Base-by-base conservation (phyloP, 2,329 filamentous ascomycete species). In the Fusarium continuum region DNA sequence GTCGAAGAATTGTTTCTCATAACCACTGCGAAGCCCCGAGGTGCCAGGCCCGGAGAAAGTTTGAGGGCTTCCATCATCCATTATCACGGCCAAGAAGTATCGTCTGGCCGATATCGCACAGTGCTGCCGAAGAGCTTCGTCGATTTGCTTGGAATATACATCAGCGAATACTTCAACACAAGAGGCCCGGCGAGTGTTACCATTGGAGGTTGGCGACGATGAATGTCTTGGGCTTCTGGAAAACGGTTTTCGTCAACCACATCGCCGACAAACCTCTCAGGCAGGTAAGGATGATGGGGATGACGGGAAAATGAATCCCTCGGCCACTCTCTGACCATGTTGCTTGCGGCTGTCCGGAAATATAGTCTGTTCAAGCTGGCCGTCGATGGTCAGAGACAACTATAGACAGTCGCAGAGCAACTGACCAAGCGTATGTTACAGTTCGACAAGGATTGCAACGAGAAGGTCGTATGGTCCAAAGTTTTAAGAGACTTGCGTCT, bases 51-150 rank as follows among this genome's bases (percentile, higher is more conserved):
- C 80, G 4, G 79, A 76, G 50, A 82, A 83, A 4, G 78, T 82
- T 53, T 77, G 76, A 2, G 77, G 68, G 14, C 77, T 75, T 17
- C 81, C 81, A 55, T 83, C 81, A 23, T 84, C 81, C 29, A 78
- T 74, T 34, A 84, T 74, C 3, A 79, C 79, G 10, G 80, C 83
- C 28, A 87, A 76, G 61, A 87, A 85, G 68, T 82, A 87, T 57
- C 76, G 76, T 46, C 79, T 78, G 10, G 79, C 80, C 2, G 81
- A 78, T 39, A 87, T 83, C 31, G 79, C 78, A 63, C 83, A 86
- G 34, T 83, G 76, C 43, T 83, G 79, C 14, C 80, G 77, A 10
- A 87, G 73, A 22, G 81, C 83, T 58, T 80, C 78, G 28, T 80
- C 79, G 28, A 87, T 83, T 67, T 82, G 74, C 82, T 84, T 55